These are phyloP conservation scores for Tagetes erecta DNA, from an alignment of 129 eudicot species.

Conservation along the genomic window DNA sequence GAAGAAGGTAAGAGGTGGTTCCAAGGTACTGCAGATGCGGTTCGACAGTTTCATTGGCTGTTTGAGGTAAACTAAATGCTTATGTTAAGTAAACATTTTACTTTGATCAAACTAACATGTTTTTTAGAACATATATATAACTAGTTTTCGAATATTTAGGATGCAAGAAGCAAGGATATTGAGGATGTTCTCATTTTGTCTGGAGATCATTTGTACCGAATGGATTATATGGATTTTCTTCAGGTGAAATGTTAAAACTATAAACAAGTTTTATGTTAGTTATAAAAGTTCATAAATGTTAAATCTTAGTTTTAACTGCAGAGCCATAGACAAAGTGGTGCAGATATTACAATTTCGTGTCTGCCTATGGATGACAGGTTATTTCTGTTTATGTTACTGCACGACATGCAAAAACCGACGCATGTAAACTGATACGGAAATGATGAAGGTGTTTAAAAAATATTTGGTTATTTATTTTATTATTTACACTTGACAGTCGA, in stretches of 20 bases:
- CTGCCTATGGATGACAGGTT: slow-evolving; percentile 96
- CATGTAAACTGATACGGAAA: background rate
- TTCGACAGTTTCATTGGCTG: slow-evolving; percentile 94
- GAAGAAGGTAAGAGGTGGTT: slow-evolving; percentile 90
- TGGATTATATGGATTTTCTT: slow-evolving; percentile 96
- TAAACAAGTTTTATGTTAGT: background rate
- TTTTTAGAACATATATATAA: background rate
- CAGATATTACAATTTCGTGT: slow-evolving; percentile 83
- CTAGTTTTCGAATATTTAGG: slow-evolving; percentile 39
- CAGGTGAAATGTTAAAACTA: slow-evolving; percentile 43
- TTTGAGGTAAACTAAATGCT: slow-evolving; percentile 61
- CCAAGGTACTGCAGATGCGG: slow-evolving; percentile 99
- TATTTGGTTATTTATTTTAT: background rate
- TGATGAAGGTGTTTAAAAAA: background rate
- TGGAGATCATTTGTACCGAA: slow-evolving; percentile 96
- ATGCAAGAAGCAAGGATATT: slow-evolving; percentile 90
- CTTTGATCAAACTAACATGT: background rate
- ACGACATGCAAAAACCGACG: background rate
- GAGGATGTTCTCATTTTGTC: slow-evolving; percentile 93
- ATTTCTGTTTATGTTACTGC: background rate
- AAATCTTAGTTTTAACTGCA: slow-evolving; percentile 32
- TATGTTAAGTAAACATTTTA: background rate
- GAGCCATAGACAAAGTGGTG: slow-evolving; percentile 95
- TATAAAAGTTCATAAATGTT: background rate
- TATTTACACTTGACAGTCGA: slow-evolving; percentile 57